Percentiles rank a stretch among this genome's conserved stretches.
These are phyloP conservation scores for Sphaerostilbella broomeana DNA, from an alignment of 2,329 filamentous ascomycete species.

Conservation along the genomic window DNA sequence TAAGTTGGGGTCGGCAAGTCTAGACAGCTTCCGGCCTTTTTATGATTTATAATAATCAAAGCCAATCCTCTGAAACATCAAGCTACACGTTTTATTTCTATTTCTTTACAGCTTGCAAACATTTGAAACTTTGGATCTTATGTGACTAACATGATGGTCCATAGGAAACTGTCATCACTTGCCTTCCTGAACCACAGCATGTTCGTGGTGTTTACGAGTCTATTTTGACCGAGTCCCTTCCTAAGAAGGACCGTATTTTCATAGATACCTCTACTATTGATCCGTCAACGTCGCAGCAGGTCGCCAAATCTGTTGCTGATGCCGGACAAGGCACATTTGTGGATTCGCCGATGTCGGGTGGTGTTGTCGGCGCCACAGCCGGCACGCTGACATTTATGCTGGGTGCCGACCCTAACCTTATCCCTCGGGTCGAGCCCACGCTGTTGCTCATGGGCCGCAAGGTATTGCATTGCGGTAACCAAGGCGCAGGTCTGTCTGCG, in stretches of 20 bases:
- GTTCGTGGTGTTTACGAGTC: constrained; percentile 75
- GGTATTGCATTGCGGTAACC: constrained; percentile 76
- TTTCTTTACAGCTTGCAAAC: background rate
- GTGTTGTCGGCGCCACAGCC: constrained; percentile 82
- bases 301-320: constrained; percentile 61
- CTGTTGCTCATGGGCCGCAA: constrained; percentile 79
- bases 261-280: constrained; percentile 98
- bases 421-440: constrained; percentile 60
- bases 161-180: constrained; percentile 81
- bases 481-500: constrained; percentile 79
- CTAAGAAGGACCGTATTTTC: constrained; percentile 63
- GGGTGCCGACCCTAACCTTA: constrained; percentile 56
- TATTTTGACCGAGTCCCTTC: constrained; percentile 56
- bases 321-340: constrained; percentile 71
- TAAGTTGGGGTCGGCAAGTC: constrained; percentile 59
- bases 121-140: constrained; percentile 33
- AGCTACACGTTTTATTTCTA: background rate
- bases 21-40: constrained; percentile 38
- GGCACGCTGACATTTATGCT: constrained; percentile 96
- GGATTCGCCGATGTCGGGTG: constrained; percentile 95
- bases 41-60: constrained; percentile 60
- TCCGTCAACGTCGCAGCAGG: constrained; percentile 70
- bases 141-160: constrained; percentile 14
- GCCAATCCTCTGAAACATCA: constrained; percentile 47
- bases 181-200: constrained; percentile 81